Evolutionary conservation across 1,139 yeast species (phyloP).

Genomic region (Arxiozyma bovina): DNA sequence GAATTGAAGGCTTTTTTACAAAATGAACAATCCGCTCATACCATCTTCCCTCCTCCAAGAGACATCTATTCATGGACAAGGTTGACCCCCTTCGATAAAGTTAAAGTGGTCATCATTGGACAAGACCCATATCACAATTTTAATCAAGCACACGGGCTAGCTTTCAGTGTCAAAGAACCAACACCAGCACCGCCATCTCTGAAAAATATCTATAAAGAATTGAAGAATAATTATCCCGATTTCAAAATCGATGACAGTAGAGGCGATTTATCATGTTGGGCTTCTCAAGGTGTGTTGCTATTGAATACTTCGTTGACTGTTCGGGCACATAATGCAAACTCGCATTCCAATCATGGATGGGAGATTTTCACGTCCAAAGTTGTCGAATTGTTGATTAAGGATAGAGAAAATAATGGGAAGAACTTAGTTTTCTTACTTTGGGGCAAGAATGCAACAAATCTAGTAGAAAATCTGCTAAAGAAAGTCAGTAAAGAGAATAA

Average conservation of each 20-base stretch:
- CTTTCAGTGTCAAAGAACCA: slow-evolving; percentile 83
- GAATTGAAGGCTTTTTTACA: slow-evolving; percentile 41
- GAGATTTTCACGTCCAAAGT: slow-evolving; percentile 76
- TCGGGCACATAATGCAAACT: slow-evolving; percentile 85
- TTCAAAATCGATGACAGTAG: slow-evolving; percentile 41
- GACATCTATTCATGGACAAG: slow-evolving; percentile 93
- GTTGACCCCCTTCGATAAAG: slow-evolving; percentile 64
- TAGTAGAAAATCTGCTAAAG: slow-evolving; percentile 42
- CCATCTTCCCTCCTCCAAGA: slow-evolving; percentile 64
- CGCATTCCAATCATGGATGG: slow-evolving; percentile 92
- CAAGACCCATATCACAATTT: slow-evolving; percentile 94
- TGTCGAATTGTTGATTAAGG: slow-evolving; percentile 42
- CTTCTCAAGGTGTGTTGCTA: slow-evolving; percentile 77
- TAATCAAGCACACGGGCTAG: slow-evolving; percentile 94
- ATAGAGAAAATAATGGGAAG: slow-evolving; percentile 29
- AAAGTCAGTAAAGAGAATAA: slow-evolving; percentile 10
- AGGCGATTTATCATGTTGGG: slow-evolving; percentile 80
- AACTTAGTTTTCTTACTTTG: slow-evolving; percentile 82
- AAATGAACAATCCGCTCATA: slow-evolving; percentile 17
- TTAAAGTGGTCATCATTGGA: slow-evolving; percentile 77
- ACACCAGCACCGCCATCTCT: slow-evolving; percentile 86
- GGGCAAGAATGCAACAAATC: slow-evolving; percentile 88
- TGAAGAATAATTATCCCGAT: slow-evolving; percentile 61
- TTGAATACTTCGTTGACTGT: slow-evolving; percentile 88
- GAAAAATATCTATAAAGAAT: slow-evolving; percentile 74